A percentile compares a stretch with the other conserved stretches of the same genome.
phyloP scores from a whole-genome alignment of 2,329 filamentous ascomycete species.

The Stagonosporopsis rhizophila region DNA sequence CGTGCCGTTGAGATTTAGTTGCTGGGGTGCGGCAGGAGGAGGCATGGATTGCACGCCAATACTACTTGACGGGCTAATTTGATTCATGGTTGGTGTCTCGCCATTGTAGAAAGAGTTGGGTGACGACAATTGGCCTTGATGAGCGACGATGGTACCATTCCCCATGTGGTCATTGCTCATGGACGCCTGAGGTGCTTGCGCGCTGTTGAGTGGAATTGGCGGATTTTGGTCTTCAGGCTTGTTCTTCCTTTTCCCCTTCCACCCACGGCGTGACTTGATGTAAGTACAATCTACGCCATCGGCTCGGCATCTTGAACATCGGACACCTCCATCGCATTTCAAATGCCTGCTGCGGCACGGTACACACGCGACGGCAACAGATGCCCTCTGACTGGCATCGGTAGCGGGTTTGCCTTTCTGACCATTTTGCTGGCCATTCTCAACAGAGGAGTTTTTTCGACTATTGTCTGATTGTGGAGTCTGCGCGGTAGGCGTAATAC shows the following conservation, averaged over 20 bases:
- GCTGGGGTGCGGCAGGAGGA: slow-evolving; percentile 27
- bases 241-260: slow-evolving; percentile 53
- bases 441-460: slow-evolving; percentile 22
- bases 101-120: slow-evolving; percentile 42
- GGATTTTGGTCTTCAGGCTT: slow-evolving; percentile 43
- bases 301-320: slow-evolving; percentile 57
- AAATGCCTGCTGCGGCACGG: slow-evolving; percentile 60
- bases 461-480: slow-evolving; percentile 40
- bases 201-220: slow-evolving; percentile 30
- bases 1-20: slow-evolving; percentile 45
- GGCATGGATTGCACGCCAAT: slow-evolving; percentile 29
- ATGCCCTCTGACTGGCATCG: slow-evolving; percentile 32
- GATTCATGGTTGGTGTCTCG: slow-evolving; percentile 32
- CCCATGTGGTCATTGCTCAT: slow-evolving; percentile 29
- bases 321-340: slow-evolving; percentile 61
- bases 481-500: slow-evolving; percentile 41
- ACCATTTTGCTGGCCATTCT: slow-evolving; percentile 26
- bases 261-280: slow-evolving; percentile 60
- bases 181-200: slow-evolving; percentile 23
- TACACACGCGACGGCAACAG: slow-evolving; percentile 57
- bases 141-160: slow-evolving; percentile 11
- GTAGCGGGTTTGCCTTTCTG: slow-evolving; percentile 28
- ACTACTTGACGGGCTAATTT: slow-evolving; percentile 33
- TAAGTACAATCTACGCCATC: slow-evolving; percentile 59
- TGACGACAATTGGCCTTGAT: slow-evolving; percentile 37